Conservation (phyloP, 1,284 basidiomycete genomes). For the Apiotrichum porosum region DNA sequence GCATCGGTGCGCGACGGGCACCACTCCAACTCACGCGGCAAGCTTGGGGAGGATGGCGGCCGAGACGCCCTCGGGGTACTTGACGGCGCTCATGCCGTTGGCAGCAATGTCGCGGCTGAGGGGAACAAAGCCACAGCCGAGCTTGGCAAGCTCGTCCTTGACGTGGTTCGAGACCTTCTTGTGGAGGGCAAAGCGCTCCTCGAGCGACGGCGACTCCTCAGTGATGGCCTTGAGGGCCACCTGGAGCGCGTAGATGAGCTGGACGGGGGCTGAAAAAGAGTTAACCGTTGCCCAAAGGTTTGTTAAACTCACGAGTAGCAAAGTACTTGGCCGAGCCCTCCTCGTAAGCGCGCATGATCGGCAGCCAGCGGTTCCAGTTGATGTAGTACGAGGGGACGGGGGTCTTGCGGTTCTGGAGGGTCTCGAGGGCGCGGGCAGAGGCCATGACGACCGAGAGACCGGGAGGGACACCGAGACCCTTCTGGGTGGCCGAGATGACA, state of each 20-base stretch:
- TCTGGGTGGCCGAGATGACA: slow-evolving; percentile 85
- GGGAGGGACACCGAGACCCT: slow-evolving; percentile 92
- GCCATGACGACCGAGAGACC: slow-evolving; percentile 83
- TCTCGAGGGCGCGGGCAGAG: slow-evolving; percentile 73
- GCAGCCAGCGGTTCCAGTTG: slow-evolving; percentile 89
- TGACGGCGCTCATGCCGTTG: slow-evolving; percentile 84
- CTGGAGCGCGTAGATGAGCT: slow-evolving; percentile 87
- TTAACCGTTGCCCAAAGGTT: no score
- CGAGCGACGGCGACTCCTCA: slow-evolving; percentile 58
- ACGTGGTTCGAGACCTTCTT: slow-evolving; percentile 66
- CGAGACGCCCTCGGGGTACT: slow-evolving; percentile 69
- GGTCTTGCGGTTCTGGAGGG: slow-evolving; percentile 63
- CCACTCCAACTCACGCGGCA: no score
- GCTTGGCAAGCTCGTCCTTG: slow-evolving; percentile 62
- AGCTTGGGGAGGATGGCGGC: slow-evolving; percentile 63
- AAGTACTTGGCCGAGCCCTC: slow-evolving; percentile 64
- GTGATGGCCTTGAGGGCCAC: slow-evolving; percentile 72
- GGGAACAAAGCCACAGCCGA: slow-evolving; percentile 72
- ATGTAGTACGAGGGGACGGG: slow-evolving; percentile 80
- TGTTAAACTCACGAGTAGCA: no score
- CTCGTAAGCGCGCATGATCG: slow-evolving; percentile 83
- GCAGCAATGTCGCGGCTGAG: slow-evolving; percentile 62
- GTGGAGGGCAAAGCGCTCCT: slow-evolving; percentile 77
- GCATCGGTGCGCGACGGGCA: slow-evolving; percentile 20
- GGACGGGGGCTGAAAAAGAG: no score